Percentiles rank a stretch among this genome's conserved stretches.
phyloP scores from a whole-genome alignment of 2,329 filamentous ascomycete species.

The Zasmidium citrigriseum region DNA sequence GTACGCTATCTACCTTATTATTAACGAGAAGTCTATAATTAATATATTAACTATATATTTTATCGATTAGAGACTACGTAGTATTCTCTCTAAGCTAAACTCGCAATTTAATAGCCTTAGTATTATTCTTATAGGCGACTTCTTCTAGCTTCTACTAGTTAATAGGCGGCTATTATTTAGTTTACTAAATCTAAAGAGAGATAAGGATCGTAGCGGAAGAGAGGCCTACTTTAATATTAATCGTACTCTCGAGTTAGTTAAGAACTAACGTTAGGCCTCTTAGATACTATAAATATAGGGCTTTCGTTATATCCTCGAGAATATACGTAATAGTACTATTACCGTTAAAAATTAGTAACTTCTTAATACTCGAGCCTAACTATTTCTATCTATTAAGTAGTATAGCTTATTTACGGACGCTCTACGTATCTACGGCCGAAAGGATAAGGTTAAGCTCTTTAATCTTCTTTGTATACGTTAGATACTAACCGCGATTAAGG shows the following conservation, averaged over 20 bases:
- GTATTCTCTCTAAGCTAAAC: background rate
- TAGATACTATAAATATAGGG: background rate
- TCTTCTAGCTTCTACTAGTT: background rate
- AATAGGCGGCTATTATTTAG: background rate
- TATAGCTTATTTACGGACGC: background rate
- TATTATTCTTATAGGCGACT: background rate
- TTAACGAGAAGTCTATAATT: background rate
- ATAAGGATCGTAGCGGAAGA: background rate
- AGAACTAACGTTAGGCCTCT: background rate
- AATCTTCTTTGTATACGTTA: background rate
- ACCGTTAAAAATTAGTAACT: background rate
- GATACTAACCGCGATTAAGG: background rate
- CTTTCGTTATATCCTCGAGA: background rate
- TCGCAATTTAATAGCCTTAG: background rate
- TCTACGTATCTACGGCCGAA: background rate
- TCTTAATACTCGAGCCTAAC: background rate
- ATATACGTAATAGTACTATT: background rate
- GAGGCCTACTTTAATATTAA: background rate
- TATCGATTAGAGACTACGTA: background rate
- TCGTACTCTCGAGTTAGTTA: background rate
- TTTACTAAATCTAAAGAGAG: background rate
- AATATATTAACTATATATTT: background rate
- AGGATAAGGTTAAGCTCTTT: background rate
- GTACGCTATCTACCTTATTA: background rate
- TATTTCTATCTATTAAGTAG: background rate